These are phyloP conservation scores for Waitea zeae DNA, from an alignment of 1,284 basidiomycete species.

Conservation along the genomic window DNA sequence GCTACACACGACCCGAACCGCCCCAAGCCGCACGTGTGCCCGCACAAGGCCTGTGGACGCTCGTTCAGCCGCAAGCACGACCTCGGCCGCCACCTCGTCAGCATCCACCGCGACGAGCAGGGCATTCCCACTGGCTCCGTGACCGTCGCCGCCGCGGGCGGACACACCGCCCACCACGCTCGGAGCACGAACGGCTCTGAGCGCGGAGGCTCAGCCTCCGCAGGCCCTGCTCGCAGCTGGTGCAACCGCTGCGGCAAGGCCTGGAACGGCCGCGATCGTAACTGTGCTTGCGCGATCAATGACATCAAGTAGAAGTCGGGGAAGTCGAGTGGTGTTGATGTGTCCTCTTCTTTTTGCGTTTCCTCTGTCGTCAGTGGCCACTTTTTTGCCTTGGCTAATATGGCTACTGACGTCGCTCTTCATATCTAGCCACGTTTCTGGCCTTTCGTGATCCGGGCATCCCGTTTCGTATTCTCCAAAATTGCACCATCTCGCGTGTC, in stretches of 20 bases:
- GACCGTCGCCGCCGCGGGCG: background rate
- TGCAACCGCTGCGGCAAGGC: conserved; percentile 63
- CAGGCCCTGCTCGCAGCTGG: conserved; percentile 41
- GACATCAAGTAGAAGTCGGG: conserved; percentile 39
- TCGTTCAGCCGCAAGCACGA: conserved; percentile 86
- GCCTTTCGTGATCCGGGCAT: too few species aligned
- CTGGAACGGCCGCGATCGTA: conserved; percentile 33
- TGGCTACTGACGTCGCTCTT: too few species aligned
- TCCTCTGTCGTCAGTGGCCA: too few species aligned
- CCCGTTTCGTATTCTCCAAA: too few species aligned
- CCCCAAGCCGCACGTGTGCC: conserved; percentile 71
- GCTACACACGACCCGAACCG: conserved; percentile 80
- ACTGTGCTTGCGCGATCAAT: conserved; percentile 49
- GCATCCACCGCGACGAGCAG: conserved; percentile 72
- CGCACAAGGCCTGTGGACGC: conserved; percentile 64
- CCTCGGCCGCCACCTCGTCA: conserved; percentile 68
- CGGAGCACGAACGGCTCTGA: conserved; percentile 39
- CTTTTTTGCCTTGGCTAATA: too few species aligned
- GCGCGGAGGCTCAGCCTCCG: too few species aligned
- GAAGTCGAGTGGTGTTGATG: too few species aligned
- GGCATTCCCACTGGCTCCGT: conserved; percentile 23
- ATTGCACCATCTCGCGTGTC: too few species aligned
- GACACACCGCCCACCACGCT: too few species aligned
- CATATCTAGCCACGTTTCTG: too few species aligned
- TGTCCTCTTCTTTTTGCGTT: too few species aligned